Evolutionary conservation across 1,284 basidiomycete species (phyloP).

Genomic region (Sphagnurus paluster): DNA sequence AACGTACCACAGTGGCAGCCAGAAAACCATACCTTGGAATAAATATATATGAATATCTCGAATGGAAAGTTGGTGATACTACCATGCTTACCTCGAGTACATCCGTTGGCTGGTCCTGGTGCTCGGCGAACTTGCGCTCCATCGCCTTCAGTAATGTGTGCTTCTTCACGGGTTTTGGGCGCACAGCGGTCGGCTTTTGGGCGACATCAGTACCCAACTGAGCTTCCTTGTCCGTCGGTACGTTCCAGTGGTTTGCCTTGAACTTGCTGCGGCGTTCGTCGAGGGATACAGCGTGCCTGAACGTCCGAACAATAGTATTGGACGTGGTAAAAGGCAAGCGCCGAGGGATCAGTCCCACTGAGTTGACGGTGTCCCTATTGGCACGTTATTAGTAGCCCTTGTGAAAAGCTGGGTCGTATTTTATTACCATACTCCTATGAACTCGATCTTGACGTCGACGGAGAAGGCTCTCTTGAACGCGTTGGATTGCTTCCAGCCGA

Average conservation of each 20-base stretch:
- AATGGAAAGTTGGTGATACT: background rate
- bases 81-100: conserved; percentile 8
- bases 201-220: conserved; percentile 22
- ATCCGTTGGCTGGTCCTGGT: conserved; percentile 6
- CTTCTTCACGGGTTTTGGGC: background rate
- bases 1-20: conserved; percentile 14
- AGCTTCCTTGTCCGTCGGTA: conserved; percentile 8
- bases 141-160: conserved; percentile 1
- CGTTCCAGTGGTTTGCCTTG: conserved; percentile 18
- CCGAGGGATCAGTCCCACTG: conserved; percentile 16
- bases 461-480: conserved; percentile 68
- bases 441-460: conserved; percentile 56
- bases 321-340: conserved; percentile 17
- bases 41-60: background rate
- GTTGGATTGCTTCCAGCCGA: conserved; percentile 53
- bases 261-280: conserved; percentile 16
- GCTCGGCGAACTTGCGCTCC: conserved; percentile 7
- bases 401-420: background rate
- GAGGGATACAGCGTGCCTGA: conserved; percentile 13
- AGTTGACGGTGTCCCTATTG: conserved; percentile 18
- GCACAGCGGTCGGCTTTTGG: conserved; percentile 9
- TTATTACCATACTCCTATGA: conserved; percentile 59
- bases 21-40: conserved; percentile 13
- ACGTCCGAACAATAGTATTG: conserved; percentile 16
- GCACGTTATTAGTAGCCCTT: background rate